These are phyloP conservation scores for Penicillium pancosmium DNA, from an alignment of 495 filamentous ascomycete species.

Conservation along the genomic window DNA sequence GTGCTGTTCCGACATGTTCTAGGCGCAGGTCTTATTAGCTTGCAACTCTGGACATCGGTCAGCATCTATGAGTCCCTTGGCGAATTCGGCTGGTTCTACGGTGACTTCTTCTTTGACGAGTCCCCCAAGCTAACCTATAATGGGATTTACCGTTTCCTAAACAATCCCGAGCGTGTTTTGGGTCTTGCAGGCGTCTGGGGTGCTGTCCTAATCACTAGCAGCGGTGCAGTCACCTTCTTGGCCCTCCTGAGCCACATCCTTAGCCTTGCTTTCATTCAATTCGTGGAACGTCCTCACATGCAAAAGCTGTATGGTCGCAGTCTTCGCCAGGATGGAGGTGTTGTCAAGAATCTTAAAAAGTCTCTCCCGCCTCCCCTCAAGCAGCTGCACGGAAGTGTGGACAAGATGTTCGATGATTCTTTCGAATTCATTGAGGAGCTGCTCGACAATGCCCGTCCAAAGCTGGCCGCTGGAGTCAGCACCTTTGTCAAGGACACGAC, in stretches of 20 bases:
- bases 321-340: constrained; percentile 82
- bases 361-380: constrained; percentile 80
- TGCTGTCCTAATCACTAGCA: constrained; percentile 88
- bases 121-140: constrained; percentile 88
- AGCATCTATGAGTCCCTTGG: constrained; percentile 96
- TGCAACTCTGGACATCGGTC: constrained; percentile 90
- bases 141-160: constrained; percentile 96
- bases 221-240: constrained; percentile 77
- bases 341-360: constrained; percentile 86
- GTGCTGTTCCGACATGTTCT: constrained; percentile 85
- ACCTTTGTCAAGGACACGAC: constrained; percentile 87
- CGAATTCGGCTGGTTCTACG: constrained; percentile 99
- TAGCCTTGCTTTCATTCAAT: constrained; percentile 84
- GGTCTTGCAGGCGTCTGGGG: constrained; percentile 97
- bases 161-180: constrained; percentile 94
- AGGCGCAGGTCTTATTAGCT: constrained; percentile 74
- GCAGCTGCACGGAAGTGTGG: constrained; percentile 79
- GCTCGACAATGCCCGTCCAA: constrained; percentile 83
- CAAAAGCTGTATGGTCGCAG: constrained; percentile 91
- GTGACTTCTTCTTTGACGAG: constrained; percentile 91
- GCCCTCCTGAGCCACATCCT: constrained; percentile 84
- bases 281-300: constrained; percentile 97
- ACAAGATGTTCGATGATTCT: constrained; percentile 82
- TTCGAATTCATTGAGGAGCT: constrained; percentile 89
- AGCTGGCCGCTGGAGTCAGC: constrained; percentile 81